These are phyloP conservation scores for Harringtonia aguacate DNA, from an alignment of 2,329 filamentous ascomycete genomes.

Conservation along the genomic window DNA sequence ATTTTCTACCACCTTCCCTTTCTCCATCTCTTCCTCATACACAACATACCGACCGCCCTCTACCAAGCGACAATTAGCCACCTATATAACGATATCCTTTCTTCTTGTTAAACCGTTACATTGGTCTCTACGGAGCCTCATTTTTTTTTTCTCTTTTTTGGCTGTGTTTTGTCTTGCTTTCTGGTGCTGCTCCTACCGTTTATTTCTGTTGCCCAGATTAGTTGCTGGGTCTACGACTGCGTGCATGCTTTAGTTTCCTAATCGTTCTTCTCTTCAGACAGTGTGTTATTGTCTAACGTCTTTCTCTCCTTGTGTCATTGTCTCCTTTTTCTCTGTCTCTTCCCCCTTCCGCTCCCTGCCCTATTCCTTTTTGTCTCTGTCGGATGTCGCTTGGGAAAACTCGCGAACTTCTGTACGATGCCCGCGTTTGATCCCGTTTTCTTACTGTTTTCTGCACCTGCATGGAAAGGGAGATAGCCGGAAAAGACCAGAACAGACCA, in stretches of 20 bases:
- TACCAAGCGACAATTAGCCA: background rate
- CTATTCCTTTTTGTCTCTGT: no score
- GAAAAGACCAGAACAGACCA: no score
- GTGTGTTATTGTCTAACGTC: no score
- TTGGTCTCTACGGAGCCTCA: background rate
- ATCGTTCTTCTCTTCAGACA: no score
- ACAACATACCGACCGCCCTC: background rate
- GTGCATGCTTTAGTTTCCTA: background rate
- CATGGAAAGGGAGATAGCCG: no score
- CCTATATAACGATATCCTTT: constrained; percentile 10
- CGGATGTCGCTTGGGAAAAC: no score
- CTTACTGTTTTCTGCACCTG: no score
- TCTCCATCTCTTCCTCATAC: background rate
- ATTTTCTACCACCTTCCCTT: background rate
- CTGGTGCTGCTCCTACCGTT: background rate
- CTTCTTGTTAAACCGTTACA: background rate
- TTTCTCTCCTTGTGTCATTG: no score
- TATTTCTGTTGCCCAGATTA: background rate
- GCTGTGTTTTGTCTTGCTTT: background rate
- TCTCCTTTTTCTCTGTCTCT: background rate
- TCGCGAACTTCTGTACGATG: no score
- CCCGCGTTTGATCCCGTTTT: no score
- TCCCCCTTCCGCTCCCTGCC: background rate
- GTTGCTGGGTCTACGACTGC: background rate
- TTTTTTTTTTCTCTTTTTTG: background rate